Conservation (phyloP, 768 basidiomycete genomes). For the Mycena albidolilacea region DNA sequence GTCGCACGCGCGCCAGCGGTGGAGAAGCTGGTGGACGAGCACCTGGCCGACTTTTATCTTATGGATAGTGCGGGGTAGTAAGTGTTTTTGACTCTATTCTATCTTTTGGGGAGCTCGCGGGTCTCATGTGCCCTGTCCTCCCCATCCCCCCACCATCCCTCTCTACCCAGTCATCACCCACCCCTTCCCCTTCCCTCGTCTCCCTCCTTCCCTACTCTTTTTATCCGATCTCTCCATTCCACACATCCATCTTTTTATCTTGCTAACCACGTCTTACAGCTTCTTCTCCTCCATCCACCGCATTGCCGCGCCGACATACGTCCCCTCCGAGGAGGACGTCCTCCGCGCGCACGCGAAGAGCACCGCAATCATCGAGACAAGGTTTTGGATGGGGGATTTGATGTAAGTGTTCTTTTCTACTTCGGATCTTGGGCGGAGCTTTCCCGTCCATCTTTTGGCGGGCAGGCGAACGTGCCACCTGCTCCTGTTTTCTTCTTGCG, state of each 20-base stretch:
- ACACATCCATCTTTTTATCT: no score
- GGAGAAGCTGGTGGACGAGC: conserved; percentile 43
- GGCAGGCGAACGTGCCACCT: no score
- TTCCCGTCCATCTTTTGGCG: no score
- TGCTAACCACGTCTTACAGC: conserved; percentile 52
- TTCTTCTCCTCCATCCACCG: conserved; percentile 89
- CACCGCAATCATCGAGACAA: conserved; percentile 91
- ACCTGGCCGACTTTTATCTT: conserved; percentile 76
- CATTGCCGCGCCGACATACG: conserved; percentile 84
- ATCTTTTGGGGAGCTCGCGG: background rate
- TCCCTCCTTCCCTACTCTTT: no score
- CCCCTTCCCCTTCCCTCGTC: background rate
- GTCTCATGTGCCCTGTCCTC: background rate
- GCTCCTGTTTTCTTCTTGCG: no score
- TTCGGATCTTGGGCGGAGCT: no score
- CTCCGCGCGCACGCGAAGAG: conserved; percentile 89
- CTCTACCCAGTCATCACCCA: no score
- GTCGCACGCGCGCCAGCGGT: conserved; percentile 66
- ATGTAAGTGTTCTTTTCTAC: conserved; percentile 54
- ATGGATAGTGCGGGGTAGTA: conserved; percentile 67
- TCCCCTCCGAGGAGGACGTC: conserved; percentile 89
- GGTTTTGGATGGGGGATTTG: conserved; percentile 79
- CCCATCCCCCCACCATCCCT: background rate
- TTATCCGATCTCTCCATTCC: no score
- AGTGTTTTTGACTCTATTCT: conserved; percentile 39